A percentile compares a stretch with the other conserved stretches of the same genome.
These are phyloP conservation scores for Lactuca saligna DNA, from an alignment of 129 eudicot genomes.

Conservation along the genomic window DNA sequence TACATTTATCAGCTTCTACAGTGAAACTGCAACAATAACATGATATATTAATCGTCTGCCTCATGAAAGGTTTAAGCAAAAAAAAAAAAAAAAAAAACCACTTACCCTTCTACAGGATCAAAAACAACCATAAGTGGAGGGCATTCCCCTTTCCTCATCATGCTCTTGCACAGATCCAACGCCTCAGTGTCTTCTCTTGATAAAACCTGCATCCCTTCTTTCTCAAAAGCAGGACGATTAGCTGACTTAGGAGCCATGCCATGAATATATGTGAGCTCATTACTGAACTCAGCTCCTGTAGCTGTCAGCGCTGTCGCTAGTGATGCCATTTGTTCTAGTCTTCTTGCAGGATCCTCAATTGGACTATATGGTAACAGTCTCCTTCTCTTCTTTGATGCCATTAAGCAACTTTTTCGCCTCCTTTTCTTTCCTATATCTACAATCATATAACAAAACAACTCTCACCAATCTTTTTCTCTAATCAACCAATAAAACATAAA, in stretches of 20 bases:
- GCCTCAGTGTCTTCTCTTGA: conserved; percentile 67
- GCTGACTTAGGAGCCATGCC: conserved; percentile 97
- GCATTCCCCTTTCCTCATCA: conserved; percentile 94
- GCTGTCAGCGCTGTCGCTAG: conserved; percentile 85
- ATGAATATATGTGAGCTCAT: conserved; percentile 68
- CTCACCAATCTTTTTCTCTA: neutral
- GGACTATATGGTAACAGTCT: conserved; percentile 72
- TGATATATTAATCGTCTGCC: neutral
- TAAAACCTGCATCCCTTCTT: conserved; percentile 93
- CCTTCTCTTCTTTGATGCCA: conserved; percentile 62
- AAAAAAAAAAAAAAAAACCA: neutral
- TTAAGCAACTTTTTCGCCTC: conserved; percentile 52
- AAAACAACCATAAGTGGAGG: conserved; percentile 95
- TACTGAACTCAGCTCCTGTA: conserved; percentile 70
- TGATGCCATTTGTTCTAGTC: conserved; percentile 87
- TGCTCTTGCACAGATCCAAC: conserved; percentile 58
- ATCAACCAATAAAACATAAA: neutral
- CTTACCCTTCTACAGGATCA: conserved; percentile 90
- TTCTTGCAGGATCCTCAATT: conserved; percentile 58
- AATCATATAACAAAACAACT: neutral
- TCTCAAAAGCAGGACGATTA: conserved; percentile 59
- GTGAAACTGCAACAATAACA: conserved; percentile 56
- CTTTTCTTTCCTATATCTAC: conserved; percentile 53
- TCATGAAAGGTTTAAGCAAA: neutral
- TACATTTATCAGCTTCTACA: conserved; percentile 84